Base-by-base conservation (phyloP, 768 basidiomycete species). In the Suillus subalutaceus region DNA sequence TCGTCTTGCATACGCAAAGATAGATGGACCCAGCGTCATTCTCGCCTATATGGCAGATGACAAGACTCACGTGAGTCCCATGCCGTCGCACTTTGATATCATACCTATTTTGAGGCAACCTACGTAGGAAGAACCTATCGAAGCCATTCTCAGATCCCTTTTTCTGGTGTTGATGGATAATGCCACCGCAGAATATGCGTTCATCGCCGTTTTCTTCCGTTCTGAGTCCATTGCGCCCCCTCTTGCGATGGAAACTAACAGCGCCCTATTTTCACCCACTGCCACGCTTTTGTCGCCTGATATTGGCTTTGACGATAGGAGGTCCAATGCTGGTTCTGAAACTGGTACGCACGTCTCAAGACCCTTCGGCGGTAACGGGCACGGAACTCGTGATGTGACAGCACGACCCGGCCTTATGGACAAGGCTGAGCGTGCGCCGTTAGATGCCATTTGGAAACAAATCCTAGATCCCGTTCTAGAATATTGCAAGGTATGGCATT, bases 151-250 rank as follows among this genome's bases (percentile, higher is more conserved):
- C 68, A 89, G 97, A 32, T 97, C 96, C 0, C 80, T 94, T 32
- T 80, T 95, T 58, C 81, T 99, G 62, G 96, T 97, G 62, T 86
- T 99, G 67, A 89, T 97, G 86, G 96, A 98, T 80, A 99, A 99
- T 73, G 90, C 93, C 4, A 92, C 92, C 1, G 88, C 95, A 37
- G 97, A 99, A 79, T 97, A 96, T 77, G 83, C 89, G 1, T 99
- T 99, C 72, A 78, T 97, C 61, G 86, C 88, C 12, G 80, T 88
- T 0, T 99, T 99, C 81, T 99, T 99, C 80, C 81, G 85, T 7
- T 70, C 70, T 6, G 75, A 74, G 66, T 73, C 67, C 46, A 74
- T 74, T 66, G 80, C 77, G 57, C 71, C 76, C 7, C 70, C 74
- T 1, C 76, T 79, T 23, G 72, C 78, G 13, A 68, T 68, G 35